phyloP scores from a whole-genome alignment of 257 asterid species.

The Marsdenia floribunda region DNA sequence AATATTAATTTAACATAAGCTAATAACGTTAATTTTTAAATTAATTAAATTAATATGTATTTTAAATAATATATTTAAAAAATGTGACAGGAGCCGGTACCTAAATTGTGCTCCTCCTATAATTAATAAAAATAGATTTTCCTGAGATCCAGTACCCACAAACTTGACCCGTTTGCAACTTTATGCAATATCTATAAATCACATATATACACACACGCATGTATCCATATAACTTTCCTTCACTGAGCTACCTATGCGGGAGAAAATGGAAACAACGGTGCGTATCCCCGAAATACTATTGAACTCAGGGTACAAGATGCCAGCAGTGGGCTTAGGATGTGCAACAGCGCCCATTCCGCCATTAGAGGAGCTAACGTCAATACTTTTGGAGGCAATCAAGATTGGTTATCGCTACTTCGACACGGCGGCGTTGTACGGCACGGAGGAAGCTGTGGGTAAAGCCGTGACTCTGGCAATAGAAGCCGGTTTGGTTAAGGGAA shows the following conservation, averaged over 20 bases:
- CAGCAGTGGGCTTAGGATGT: neutral
- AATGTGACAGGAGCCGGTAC: no score
- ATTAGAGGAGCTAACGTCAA: conserved; percentile 25
- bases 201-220: no score
- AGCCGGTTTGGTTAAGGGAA: conserved; percentile 27
- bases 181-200: no score
- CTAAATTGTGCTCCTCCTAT: no score
- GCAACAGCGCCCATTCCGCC: conserved; percentile 24
- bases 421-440: conserved; percentile 38
- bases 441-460: conserved; percentile 40
- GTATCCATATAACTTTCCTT: neutral
- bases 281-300: neutral
- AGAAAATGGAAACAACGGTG: neutral
- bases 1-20: no score
- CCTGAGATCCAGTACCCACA: no score
- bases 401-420: conserved; percentile 47
- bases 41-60: no score
- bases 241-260: neutral
- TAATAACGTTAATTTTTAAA: no score
- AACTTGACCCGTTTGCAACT: no score
- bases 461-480: conserved; percentile 35
- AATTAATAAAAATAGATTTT: no score
- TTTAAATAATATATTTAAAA: no score
- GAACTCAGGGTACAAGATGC: conserved; percentile 1
- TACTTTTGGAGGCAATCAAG: conserved; percentile 28